Conservation (phyloP, 495 filamentous ascomycete species). For the Letharia lupina region DNA sequence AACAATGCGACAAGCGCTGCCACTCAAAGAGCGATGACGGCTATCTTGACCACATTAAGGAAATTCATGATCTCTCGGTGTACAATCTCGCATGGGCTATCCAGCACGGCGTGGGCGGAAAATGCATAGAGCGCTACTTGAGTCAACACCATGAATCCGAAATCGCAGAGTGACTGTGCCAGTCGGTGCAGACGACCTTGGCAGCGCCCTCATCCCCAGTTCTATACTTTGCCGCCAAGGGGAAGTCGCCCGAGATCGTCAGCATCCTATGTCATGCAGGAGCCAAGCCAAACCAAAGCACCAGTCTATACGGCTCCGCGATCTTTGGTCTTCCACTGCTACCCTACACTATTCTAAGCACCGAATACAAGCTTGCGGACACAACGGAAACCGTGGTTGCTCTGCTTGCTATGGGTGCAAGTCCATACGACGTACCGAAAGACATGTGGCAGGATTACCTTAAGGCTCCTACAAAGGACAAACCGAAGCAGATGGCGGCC, state of each 20-base stretch:
- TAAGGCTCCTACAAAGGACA: conserved; percentile 11
- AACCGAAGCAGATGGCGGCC: too few relatives aligned
- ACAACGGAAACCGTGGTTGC: conserved; percentile 17
- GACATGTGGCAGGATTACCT: conserved; percentile 24
- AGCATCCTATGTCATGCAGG: conserved; percentile 19
- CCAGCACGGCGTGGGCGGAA: conserved; percentile 8
- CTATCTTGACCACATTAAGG: conserved; percentile 13
- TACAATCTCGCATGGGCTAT: neutral
- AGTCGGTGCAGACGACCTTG: neutral
- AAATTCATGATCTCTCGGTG: conserved; percentile 1
- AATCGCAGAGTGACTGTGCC: neutral
- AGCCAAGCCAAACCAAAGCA: conserved; percentile 10
- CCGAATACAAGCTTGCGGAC: conserved; percentile 18
- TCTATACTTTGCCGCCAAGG: conserved; percentile 21
- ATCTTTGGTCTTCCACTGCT: conserved; percentile 1
- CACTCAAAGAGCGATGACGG: neutral
- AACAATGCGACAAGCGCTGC: neutral
- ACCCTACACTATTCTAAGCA: conserved; percentile 17
- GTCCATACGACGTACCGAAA: conserved; percentile 16
- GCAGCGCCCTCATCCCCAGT: conserved; percentile 6
- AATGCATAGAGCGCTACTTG: conserved; percentile 20
- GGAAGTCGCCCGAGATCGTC: conserved; percentile 18
- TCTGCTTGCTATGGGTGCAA: conserved; percentile 20
- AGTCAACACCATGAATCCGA: neutral
- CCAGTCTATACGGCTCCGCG: neutral